A percentile compares a stretch with the other conserved stretches of the same genome.
Evolutionary conservation across 1,284 basidiomycete genomes (phyloP).

Genomic region (Nidula niveotomentosa): DNA sequence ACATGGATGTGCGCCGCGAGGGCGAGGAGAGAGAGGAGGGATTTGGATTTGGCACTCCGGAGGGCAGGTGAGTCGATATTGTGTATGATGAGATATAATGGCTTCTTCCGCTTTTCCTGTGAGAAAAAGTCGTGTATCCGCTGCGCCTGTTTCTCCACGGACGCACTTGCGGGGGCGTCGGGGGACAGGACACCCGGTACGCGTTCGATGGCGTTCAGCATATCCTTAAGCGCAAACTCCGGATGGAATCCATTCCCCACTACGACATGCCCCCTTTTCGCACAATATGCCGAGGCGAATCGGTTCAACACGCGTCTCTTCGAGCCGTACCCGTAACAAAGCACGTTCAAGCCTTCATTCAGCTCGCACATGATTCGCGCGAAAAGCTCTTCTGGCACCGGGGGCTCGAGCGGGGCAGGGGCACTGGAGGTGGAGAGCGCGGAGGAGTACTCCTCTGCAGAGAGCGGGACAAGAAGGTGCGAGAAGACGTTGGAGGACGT

Average conservation of each 20-base stretch:
- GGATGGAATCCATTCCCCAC: slow-evolving; percentile 83
- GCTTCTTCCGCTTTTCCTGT: slow-evolving; percentile 24
- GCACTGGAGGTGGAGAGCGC: slow-evolving; percentile 39
- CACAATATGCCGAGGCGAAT: slow-evolving; percentile 60
- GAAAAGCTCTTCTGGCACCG: slow-evolving; percentile 43
- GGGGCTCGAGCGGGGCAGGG: slow-evolving; percentile 27
- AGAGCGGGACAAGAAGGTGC: slow-evolving; percentile 64
- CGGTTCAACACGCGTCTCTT: slow-evolving; percentile 76
- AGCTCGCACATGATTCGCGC: slow-evolving; percentile 72
- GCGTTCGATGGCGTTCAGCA: slow-evolving; percentile 67
- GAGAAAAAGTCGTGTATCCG: slow-evolving; percentile 66
- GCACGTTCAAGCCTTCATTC: slow-evolving; percentile 78
- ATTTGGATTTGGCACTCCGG: slow-evolving; percentile 59
- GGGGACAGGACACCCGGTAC: slow-evolving; percentile 51
- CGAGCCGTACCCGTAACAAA: slow-evolving; percentile 87
- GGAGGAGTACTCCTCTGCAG: slow-evolving; percentile 56
- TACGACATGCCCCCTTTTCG: slow-evolving; percentile 67
- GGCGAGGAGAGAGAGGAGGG: slow-evolving; percentile 69
- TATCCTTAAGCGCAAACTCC: slow-evolving; percentile 65
- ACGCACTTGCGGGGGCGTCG: slow-evolving; percentile 30
- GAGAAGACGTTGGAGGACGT: slow-evolving; percentile 83
- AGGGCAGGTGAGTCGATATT: slow-evolving; percentile 81
- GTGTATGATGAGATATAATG: slow-evolving; percentile 82
- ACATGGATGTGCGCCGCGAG: slow-evolving; percentile 75
- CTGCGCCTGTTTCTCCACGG: slow-evolving; percentile 59